Conservation (phyloP, 164 flowering plant genomes). For the Aristolochia contorta region DNA sequence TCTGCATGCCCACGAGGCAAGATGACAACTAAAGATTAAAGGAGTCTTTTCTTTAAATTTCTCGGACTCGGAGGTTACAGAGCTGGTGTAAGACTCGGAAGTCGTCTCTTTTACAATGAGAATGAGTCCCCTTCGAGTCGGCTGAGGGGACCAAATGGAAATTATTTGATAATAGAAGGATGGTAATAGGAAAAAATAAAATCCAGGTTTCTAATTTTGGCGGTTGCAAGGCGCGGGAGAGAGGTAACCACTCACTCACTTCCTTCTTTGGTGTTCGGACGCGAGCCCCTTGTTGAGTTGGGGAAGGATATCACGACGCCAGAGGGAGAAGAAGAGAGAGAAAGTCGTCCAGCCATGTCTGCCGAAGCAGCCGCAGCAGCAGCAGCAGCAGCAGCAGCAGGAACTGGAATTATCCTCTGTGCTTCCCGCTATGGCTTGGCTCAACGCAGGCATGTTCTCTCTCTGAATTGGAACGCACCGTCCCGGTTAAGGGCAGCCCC, state of each 20-base stretch:
- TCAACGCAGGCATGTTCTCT: neutral
- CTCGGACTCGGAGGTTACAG: no score
- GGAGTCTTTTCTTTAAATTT: no score
- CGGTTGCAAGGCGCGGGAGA: neutral
- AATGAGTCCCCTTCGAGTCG: no score
- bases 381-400: conserved; percentile 10
- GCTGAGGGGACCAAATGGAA: no score
- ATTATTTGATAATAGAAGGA: no score
- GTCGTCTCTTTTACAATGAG: no score
- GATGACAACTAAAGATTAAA: no score
- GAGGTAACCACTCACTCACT: neutral
- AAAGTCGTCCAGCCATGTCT: neutral
- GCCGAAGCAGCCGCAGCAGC: conserved; percentile 8
- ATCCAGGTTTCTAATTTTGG: neutral
- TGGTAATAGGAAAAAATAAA: neutral
- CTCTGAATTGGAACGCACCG: neutral
- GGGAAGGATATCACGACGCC: neutral
- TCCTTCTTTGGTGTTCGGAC: neutral
- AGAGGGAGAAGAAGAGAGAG: no score
- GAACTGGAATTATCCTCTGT: conserved; percentile 8
- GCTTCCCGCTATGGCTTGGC: conserved; percentile 8
- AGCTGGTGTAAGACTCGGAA: no score
- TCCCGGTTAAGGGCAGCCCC: neutral
- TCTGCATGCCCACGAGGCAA: no score
- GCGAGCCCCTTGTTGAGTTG: neutral